A percentile compares a stretch with the other conserved stretches of the same genome.
phyloP scores from a whole-genome alignment of 2,329 filamentous ascomycete species.

The Monilinia polystroma region DNA sequence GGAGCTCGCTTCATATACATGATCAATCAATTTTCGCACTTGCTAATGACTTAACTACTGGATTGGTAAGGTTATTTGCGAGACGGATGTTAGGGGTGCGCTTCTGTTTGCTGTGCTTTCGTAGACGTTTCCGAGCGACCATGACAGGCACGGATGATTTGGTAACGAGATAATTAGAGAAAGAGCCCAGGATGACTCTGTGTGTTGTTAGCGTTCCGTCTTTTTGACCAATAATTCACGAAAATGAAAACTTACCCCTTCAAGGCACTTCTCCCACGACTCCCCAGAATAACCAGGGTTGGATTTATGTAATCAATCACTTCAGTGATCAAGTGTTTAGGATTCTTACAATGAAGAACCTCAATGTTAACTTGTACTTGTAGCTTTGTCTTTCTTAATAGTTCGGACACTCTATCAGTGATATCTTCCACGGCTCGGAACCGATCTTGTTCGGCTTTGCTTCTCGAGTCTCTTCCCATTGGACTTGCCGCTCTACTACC shows the following conservation, averaged over 20 bases:
- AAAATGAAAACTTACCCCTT: constrained; percentile 67
- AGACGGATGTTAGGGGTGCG: constrained; percentile 63
- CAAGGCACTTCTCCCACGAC: constrained; percentile 82
- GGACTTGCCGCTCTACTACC: constrained; percentile 36
- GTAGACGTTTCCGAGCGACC: constrained; percentile 88
- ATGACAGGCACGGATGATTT: constrained; percentile 97
- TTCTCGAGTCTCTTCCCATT: constrained; percentile 47
- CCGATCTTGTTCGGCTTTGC: constrained; percentile 73
- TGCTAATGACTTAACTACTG: constrained; percentile 38
- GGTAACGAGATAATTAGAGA: constrained; percentile 95
- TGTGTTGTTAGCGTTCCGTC: constrained; percentile 33
- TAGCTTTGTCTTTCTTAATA: constrained; percentile 85
- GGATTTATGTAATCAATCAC: constrained; percentile 93
- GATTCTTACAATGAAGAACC: constrained; percentile 97
- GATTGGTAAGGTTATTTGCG: constrained; percentile 77
- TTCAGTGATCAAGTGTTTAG: constrained; percentile 93
- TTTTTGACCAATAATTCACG: constrained; percentile 3
- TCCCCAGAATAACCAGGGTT: constrained; percentile 90
- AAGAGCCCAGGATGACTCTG: constrained; percentile 90
- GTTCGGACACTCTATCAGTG: constrained; percentile 76
- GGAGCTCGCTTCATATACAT: not conserved
- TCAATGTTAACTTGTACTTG: constrained; percentile 94
- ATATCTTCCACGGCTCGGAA: constrained; percentile 79
- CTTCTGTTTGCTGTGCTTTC: constrained; percentile 82
- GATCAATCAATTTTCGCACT: constrained; percentile 26